Percentiles rank a stretch among this genome's conserved stretches.
phyloP scores from a whole-genome alignment of 805 yeast genomes.

The Ogataea methanolica region DNA sequence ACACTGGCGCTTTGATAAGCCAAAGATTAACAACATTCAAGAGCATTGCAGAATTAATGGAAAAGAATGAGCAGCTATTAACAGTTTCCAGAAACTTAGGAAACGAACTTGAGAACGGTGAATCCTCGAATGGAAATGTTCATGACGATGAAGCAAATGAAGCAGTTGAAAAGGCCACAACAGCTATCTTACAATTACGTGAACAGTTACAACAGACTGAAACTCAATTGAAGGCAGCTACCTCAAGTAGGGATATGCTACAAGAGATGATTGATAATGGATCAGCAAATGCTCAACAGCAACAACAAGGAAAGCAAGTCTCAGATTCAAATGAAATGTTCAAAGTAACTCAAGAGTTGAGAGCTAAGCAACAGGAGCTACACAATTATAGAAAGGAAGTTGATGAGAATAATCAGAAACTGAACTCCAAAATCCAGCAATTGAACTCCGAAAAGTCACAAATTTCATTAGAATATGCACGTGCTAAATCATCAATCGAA shows the following conservation, averaged over 20 bases:
- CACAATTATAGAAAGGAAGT: slow-evolving; percentile 39
- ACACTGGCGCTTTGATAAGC: slow-evolving; percentile 67
- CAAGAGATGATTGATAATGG: slow-evolving; percentile 32
- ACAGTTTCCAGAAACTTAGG: slow-evolving; percentile 69
- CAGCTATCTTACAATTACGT: slow-evolving; percentile 60
- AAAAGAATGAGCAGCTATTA: slow-evolving; percentile 69
- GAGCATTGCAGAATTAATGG: slow-evolving; percentile 61
- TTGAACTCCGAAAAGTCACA: slow-evolving; percentile 41
- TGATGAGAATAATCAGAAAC: slow-evolving; percentile 38
- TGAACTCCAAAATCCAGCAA: slow-evolving; percentile 42
- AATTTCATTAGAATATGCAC: slow-evolving; percentile 45
- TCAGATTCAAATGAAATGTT: background rate
- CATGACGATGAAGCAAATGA: slow-evolving; percentile 40
- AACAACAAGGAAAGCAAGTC: background rate
- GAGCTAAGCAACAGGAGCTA: slow-evolving; percentile 31
- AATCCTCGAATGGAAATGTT: slow-evolving; percentile 34
- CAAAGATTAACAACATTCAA: slow-evolving; percentile 71
- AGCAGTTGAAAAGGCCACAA: slow-evolving; percentile 44
- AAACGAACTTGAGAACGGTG: slow-evolving; percentile 62
- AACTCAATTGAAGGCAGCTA: slow-evolving; percentile 46
- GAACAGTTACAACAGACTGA: slow-evolving; percentile 51
- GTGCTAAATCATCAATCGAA: slow-evolving; percentile 48
- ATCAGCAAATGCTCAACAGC: background rate
- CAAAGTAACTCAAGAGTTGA: slow-evolving; percentile 19
- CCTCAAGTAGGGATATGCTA: slow-evolving; percentile 68